phyloP scores from a whole-genome alignment of 345 rosid species.

The Lenwebbia sp. region DNA sequence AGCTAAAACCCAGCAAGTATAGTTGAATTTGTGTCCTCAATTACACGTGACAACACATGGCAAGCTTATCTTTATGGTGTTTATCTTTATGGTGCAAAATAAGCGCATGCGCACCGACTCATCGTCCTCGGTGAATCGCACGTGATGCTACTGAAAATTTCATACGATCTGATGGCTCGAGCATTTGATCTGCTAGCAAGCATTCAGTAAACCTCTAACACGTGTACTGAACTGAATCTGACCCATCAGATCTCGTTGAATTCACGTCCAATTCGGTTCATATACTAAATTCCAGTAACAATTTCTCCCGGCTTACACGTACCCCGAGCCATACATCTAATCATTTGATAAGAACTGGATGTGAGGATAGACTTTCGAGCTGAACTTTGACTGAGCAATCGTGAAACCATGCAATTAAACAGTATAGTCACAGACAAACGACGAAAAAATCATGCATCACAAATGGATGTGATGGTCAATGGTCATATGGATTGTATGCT shows the following conservation, averaged over 20 bases:
- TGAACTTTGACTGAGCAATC: neutral
- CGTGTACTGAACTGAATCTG: neutral
- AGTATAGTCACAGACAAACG: neutral
- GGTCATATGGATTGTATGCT: neutral
- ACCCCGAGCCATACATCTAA: neutral
- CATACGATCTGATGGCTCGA: neutral
- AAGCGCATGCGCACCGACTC: neutral
- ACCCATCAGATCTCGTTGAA: neutral
- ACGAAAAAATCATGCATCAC: neutral
- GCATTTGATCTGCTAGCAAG: neutral
- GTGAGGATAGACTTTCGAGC: neutral
- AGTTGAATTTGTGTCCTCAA: neutral
- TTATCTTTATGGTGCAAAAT: neutral
- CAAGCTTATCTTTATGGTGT: neutral
- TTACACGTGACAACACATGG: neutral
- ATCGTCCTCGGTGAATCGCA: neutral
- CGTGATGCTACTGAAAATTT: neutral
- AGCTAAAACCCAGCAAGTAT: neutral
- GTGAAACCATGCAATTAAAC: neutral
- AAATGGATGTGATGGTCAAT: slow-evolving; percentile 4
- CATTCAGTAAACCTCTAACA: neutral
- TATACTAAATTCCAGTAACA: neutral
- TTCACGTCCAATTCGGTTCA: neutral
- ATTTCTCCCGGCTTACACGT: neutral
- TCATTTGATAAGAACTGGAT: neutral